Evolutionary conservation across 208 protist species (phyloP), one percentile per base, ranked within the genome.

Genomic region (Acanthamoeba royreba): DNA sequence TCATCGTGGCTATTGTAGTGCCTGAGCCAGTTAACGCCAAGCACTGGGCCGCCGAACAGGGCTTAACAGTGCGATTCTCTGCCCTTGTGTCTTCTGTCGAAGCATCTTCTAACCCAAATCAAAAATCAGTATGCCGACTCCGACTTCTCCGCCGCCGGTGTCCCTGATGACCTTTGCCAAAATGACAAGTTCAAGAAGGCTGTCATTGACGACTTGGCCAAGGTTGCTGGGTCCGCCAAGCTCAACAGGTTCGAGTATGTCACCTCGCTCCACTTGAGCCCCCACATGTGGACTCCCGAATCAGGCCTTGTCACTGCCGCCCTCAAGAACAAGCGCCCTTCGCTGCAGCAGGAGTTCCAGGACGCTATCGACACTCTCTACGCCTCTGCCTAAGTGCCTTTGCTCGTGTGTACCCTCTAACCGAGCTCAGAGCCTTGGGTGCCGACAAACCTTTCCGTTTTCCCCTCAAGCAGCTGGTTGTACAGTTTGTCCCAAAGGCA

Each of bases 301-400:
- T 97, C 98, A 83, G 93, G 97, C 43, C 49, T 97, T 5, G 49
- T 98, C 38, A 98, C 98, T 11, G 97, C 98, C 61, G 97, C 98
- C 38, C 98, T 98, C 94, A 98, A 98, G 96, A 86, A 96, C 58
- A 95, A 95, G 72, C 81, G 97, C 38, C 96, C 96, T 43, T 55
- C 92, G 72, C 81, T 95, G 42, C 40, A 92, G 40, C 53, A 61
- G 25, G 55, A 31, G 22, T 90, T 90, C 55, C 47, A 90, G 83
- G 47, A 35, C 40, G n/a, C 45, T 35, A 90, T 85, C 42, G 43
- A 72, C 69, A 4, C 72, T 15, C 92, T 55, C 43, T 90, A 72
- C 92, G 58, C 61, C 49, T 49, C 17, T n/a, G 43, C 17, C 17
- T n/a, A 17, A 19, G 40, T 90, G 40, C 19, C 28, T 42, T 19